phyloP scores from a whole-genome alignment of 2,329 filamentous ascomycete genomes.

The Aspergillus proliferans region DNA sequence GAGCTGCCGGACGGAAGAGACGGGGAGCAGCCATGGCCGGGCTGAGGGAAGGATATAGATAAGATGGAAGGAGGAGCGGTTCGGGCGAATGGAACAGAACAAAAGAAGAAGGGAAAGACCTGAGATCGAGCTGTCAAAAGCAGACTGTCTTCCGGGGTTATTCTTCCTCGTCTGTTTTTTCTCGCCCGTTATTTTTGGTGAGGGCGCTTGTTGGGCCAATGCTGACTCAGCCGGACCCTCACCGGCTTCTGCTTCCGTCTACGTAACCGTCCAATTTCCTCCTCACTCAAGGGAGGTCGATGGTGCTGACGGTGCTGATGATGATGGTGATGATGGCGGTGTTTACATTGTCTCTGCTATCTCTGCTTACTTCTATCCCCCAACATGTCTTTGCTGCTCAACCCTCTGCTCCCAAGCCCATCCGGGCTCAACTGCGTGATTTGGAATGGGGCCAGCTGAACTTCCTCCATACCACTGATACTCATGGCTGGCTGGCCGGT shows the following conservation, averaged over 20 bases:
- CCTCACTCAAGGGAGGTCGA: background rate
- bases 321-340: background rate
- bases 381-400: constrained; percentile 53
- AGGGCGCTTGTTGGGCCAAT: constrained; percentile 26
- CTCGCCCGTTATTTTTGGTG: constrained; percentile 3
- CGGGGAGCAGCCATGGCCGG: constrained; percentile 53
- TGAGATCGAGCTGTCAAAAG: constrained; percentile 4
- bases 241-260: constrained; percentile 31
- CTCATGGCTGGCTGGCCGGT: constrained; percentile 90
- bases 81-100: constrained; percentile 6
- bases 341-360: background rate
- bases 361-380: constrained; percentile 14
- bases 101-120: constrained; percentile 12
- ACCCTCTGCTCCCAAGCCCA: constrained; percentile 70
- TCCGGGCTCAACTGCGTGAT: constrained; percentile 73
- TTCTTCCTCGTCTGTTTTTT: constrained; percentile 9
- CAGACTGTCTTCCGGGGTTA: background rate
- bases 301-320: background rate
- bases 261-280: background rate
- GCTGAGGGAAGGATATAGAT: constrained; percentile 44
- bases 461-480: constrained; percentile 94
- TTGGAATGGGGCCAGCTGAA: constrained; percentile 92
- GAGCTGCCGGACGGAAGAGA: constrained; percentile 59
- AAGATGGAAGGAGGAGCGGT: constrained; percentile 27
- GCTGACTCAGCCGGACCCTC: constrained; percentile 28